Evolutionary conservation across 1,139 yeast genomes (phyloP), one percentile per base, ranked within the genome.

Genomic region (Debaryomycetaceae sp.): DNA sequence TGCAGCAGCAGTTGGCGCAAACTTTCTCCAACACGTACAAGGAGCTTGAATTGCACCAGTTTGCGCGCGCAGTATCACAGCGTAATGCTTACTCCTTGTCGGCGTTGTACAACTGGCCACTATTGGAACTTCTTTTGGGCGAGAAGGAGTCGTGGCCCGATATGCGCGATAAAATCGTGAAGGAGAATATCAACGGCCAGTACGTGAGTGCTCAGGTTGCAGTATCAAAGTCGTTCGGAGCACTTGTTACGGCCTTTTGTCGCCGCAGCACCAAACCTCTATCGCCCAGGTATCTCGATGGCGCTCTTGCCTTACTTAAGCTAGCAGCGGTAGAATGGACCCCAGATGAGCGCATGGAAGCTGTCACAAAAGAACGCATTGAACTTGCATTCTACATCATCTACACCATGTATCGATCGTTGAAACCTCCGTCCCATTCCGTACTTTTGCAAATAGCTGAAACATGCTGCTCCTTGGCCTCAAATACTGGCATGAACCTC

Each of bases 181-280:
- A 67, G 3, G 74, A 82, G 1, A 77, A 86, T 37, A 53, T 76
- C 26, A 77, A 78, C 40, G 47, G 75, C 26, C 86, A 83, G 36
- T 68, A 64, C 45, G 62, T 77, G 14, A 68, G 74, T 30, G 69
- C 90, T 1, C 95, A 85, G 45, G 60, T 77, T 15, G 58, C 71
- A 3, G 69, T 80, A 16, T 77, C 83, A 3, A 77, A 77, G 44
- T 71, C 94, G 0, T 76, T 81, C 68, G 87, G 92, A 29, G 86
- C 90, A 1, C 56, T 86, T 12, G 38, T 81, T 19, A 77, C 92
- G 0, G 73, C 92, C 0, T 69, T 69, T 38, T 68, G 77, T 40
- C 59, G 65, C 31, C 53, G 51, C 27, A 63, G 50, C 36, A 39
- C 39, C 19, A 58, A 54, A 13, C 41, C 45, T 12, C 43, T 72